These are phyloP conservation scores for Trichoderma lentiforme DNA, from an alignment of 2,329 filamentous ascomycete species.

Conservation along the genomic window DNA sequence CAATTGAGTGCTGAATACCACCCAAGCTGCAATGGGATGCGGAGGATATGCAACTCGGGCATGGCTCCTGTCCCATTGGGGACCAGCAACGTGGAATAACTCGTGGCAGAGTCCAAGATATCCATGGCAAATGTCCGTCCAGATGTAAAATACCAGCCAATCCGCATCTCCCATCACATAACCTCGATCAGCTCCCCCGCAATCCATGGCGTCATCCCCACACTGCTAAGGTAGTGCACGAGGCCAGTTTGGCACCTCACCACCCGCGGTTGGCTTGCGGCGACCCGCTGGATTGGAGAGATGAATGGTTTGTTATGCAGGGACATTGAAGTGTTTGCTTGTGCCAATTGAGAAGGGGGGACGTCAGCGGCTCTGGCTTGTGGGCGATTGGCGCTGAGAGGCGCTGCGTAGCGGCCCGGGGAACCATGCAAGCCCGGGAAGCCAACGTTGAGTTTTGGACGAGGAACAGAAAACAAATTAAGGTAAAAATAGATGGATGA, in stretches of 20 bases:
- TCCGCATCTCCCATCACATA: conserved; percentile 7
- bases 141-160: conserved; percentile 11
- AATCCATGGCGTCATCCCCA: conserved; percentile 35
- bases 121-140: not conserved
- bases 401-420: conserved; percentile 12
- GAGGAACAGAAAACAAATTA: not conserved
- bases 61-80: not conserved
- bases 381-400: conserved; percentile 7
- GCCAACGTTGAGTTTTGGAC: not conserved
- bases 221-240: conserved; percentile 19
- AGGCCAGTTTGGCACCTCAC: conserved; percentile 13
- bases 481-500: not conserved
- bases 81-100: not conserved
- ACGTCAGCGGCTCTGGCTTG: conserved; percentile 6
- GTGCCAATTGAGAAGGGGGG: not conserved
- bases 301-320: not conserved
- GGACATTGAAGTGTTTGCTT: not conserved
- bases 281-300: conserved; percentile 4
- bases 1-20: conserved; percentile 1
- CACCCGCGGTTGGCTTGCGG: conserved; percentile 5
- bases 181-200: conserved; percentile 30
- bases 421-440: not conserved
- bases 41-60: conserved; percentile 4
- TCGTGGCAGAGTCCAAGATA: not conserved
- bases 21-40: not conserved